Percentiles rank a stretch among this genome's conserved stretches.
phyloP scores from a whole-genome alignment of 495 filamentous ascomycete species.

The Hypomontagnella submonticulosa region DNA sequence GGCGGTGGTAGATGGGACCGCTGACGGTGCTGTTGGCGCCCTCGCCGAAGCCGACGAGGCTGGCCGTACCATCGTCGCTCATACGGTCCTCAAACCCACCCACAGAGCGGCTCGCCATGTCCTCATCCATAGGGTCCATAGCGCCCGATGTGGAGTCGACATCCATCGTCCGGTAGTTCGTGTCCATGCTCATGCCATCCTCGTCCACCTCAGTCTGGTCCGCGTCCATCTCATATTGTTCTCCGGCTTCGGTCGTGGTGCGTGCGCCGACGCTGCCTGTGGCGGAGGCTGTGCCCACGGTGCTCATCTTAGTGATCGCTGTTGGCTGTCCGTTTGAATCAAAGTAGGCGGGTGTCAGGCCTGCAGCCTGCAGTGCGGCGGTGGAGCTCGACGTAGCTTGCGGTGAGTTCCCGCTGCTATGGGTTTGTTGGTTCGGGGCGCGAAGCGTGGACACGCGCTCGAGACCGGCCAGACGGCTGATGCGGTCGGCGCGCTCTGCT shows the following conservation, averaged over 20 bases:
- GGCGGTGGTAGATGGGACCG: slow-evolving; percentile 73
- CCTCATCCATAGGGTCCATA: slow-evolving; percentile 56
- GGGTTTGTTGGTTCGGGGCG: slow-evolving; percentile 52
- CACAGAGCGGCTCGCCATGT: slow-evolving; percentile 62
- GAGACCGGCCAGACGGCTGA: slow-evolving; percentile 87
- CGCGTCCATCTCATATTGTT: slow-evolving; percentile 60
- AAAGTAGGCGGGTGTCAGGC: slow-evolving; percentile 72
- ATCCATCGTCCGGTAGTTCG: slow-evolving; percentile 54
- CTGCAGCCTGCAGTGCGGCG: slow-evolving; percentile 42
- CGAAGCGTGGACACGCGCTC: slow-evolving; percentile 80
- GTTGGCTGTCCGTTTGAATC: slow-evolving; percentile 70
- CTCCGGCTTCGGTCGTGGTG: slow-evolving; percentile 65
- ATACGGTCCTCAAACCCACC: slow-evolving; percentile 75
- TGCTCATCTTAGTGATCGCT: slow-evolving; percentile 74
- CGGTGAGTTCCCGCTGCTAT: slow-evolving; percentile 37
- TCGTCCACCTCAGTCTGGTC: slow-evolving; percentile 56
- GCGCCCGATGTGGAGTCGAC: slow-evolving; percentile 52
- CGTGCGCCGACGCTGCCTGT: slow-evolving; percentile 75
- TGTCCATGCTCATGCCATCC: slow-evolving; percentile 63
- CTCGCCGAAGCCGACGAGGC: slow-evolving; percentile 87
- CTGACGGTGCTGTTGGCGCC: slow-evolving; percentile 82
- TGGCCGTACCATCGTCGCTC: slow-evolving; percentile 77
- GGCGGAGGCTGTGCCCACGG: slow-evolving; percentile 82
- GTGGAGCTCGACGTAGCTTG: slow-evolving; percentile 49
- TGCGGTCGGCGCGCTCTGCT: slow-evolving; percentile 91